Conservation (phyloP, 2,329 filamentous ascomycete genomes). For the Fonsecaea multimorphosa region DNA sequence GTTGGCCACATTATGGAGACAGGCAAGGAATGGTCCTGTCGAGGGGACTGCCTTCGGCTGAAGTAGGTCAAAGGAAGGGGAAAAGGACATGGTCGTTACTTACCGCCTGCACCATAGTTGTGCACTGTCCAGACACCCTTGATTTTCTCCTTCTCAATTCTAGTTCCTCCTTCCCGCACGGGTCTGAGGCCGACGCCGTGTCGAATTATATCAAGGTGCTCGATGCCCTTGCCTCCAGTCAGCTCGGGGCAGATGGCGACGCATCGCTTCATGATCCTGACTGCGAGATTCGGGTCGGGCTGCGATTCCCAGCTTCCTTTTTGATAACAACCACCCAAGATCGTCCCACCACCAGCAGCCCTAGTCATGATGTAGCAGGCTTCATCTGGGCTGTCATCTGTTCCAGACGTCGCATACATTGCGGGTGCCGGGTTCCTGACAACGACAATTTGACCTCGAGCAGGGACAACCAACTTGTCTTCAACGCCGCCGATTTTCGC, state of each 20-base stretch:
- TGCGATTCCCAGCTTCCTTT: conserved; percentile 78
- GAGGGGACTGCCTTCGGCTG: background rate
- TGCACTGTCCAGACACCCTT: conserved; percentile 73
- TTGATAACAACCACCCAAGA: conserved; percentile 86
- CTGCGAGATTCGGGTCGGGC: conserved; percentile 78
- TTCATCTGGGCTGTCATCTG: conserved; percentile 75
- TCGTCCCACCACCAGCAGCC: conserved; percentile 76
- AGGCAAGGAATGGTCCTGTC: background rate
- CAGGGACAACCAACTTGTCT: conserved; percentile 75
- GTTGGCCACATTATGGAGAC: background rate
- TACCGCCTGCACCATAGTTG: conserved; percentile 62
- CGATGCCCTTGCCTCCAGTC: conserved; percentile 69
- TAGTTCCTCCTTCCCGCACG: conserved; percentile 72
- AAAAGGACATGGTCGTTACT: conserved; percentile 50
- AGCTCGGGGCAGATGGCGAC: conserved; percentile 69
- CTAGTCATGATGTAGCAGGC: conserved; percentile 82
- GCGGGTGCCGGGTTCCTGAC: conserved; percentile 77
- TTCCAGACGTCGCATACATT: conserved; percentile 74
- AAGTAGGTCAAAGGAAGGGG: background rate
- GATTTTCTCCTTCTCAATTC: conserved; percentile 75
- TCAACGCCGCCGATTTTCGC: conserved; percentile 79
- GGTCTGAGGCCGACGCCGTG: conserved; percentile 85
- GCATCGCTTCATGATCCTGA: conserved; percentile 82
- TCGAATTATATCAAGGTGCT: conserved; percentile 75
- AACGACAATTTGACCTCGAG: conserved; percentile 81